Percentiles rank a stretch among this genome's conserved stretches.
phyloP scores from a whole-genome alignment of 106 monocot species.

The Dactylorhiza incarnata region DNA sequence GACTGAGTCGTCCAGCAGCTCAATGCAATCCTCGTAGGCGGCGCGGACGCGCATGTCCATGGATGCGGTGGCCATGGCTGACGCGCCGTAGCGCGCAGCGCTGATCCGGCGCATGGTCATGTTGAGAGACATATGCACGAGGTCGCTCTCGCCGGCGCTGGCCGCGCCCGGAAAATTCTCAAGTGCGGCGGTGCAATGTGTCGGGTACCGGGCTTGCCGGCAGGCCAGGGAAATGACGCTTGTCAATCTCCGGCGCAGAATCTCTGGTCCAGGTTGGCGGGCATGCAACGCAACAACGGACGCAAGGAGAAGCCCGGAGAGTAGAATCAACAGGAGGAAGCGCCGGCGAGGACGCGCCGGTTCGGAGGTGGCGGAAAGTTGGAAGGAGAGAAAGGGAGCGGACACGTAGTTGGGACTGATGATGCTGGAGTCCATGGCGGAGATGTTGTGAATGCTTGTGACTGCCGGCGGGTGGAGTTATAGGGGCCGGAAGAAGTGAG shows the following conservation, averaged over 20 bases:
- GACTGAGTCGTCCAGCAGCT: conserved; percentile 52
- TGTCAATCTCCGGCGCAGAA: conserved; percentile 14
- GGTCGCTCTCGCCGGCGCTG: conserved; percentile 30
- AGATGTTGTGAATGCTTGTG: background rate
- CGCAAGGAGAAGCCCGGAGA: conserved; percentile 23
- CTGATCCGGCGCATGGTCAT: conserved; percentile 43
- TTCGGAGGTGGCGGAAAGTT: background rate
- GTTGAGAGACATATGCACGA: conserved; percentile 64
- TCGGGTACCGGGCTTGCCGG: conserved; percentile 37
- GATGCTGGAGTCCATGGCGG: conserved; percentile 30
- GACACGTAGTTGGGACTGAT: conserved; percentile 26
- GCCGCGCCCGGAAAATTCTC: conserved; percentile 33
- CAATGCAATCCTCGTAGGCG: conserved; percentile 71
- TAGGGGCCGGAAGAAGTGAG: background rate
- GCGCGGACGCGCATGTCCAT: conserved; percentile 35
- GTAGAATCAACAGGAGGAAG: conserved; percentile 10
- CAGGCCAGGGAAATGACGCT: conserved; percentile 45
- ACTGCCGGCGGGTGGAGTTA: background rate
- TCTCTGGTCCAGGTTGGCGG: background rate
- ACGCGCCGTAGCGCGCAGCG: conserved; percentile 35
- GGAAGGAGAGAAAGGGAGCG: conserved; percentile 2
- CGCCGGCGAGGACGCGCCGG: background rate
- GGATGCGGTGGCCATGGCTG: conserved; percentile 23
- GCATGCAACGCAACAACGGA: conserved; percentile 9
- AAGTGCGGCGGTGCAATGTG: conserved; percentile 42